These are phyloP conservation scores for Suillus brevipes DNA, from an alignment of 768 basidiomycete genomes.

Conservation along the genomic window DNA sequence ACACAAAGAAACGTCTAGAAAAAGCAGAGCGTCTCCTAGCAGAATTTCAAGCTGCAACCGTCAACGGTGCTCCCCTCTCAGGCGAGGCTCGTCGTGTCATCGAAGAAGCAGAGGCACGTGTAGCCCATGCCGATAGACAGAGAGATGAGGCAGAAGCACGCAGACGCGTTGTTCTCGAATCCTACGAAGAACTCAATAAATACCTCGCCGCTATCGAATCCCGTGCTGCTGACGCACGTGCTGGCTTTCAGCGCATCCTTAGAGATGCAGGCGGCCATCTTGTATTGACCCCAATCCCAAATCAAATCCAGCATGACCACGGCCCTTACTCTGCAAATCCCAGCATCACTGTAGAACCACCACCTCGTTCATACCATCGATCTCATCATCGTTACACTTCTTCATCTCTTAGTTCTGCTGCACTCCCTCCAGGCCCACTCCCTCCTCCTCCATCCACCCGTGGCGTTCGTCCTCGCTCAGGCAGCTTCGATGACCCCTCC, in stretches of 20 bases:
- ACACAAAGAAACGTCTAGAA: conserved; percentile 46
- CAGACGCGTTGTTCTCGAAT: conserved; percentile 43
- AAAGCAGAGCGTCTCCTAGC: conserved; percentile 49
- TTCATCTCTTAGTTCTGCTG: conserved; percentile 29
- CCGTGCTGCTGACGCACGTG: conserved; percentile 50
- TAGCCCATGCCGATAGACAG: conserved; percentile 48
- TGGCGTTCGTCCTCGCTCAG: conserved; percentile 45
- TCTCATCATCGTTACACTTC: conserved; percentile 24
- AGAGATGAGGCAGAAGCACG: conserved; percentile 58
- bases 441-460: conserved; percentile 35
- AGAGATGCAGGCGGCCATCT: conserved; percentile 46
- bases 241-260: conserved; percentile 46
- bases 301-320: conserved; percentile 15
- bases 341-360: conserved; percentile 31
- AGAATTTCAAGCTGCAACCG: conserved; percentile 25
- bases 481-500: conserved; percentile 40
- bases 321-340: conserved; percentile 25
- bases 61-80: conserved; percentile 23
- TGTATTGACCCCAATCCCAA: conserved; percentile 36
- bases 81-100: conserved; percentile 39
- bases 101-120: conserved; percentile 49
- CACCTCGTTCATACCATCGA: conserved; percentile 17
- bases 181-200: conserved; percentile 51
- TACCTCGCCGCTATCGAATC: conserved; percentile 47
- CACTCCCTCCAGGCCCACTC: conserved; percentile 38